A percentile compares a stretch with the other conserved stretches of the same genome.
phyloP scores from a whole-genome alignment of 2,329 filamentous ascomycete genomes.

The Mycosphaerelloides madeirae region DNA sequence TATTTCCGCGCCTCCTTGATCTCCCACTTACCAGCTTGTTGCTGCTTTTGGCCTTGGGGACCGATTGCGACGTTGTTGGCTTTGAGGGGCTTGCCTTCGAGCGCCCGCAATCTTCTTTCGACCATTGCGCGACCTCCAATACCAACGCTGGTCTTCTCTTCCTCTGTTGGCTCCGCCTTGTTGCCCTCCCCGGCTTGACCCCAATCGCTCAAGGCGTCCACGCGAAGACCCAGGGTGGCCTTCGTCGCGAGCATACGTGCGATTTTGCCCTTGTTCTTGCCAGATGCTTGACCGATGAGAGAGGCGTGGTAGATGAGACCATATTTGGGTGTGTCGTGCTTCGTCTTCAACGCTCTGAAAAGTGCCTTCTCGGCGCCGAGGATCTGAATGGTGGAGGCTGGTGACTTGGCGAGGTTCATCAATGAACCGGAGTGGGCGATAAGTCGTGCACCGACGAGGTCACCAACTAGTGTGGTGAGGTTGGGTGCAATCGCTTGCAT shows the following conservation, averaged over 20 bases:
- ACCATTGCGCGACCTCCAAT: slow-evolving; percentile 66
- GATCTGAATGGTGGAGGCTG: slow-evolving; percentile 94
- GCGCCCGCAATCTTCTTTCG: slow-evolving; percentile 67
- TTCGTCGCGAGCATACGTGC: slow-evolving; percentile 94
- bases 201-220: slow-evolving; percentile 82
- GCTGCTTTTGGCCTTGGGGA: slow-evolving; percentile 61
- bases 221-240: slow-evolving; percentile 84
- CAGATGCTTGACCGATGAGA: slow-evolving; percentile 91
- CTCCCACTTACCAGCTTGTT: slow-evolving; percentile 70
- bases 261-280: slow-evolving; percentile 99
- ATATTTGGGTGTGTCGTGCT: slow-evolving; percentile 98
- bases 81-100: slow-evolving; percentile 87
- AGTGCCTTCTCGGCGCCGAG: slow-evolving; percentile 97
- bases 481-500: slow-evolving; percentile 98
- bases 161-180: slow-evolving; percentile 64
- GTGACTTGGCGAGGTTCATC: slow-evolving; percentile 90
- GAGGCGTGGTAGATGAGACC: slow-evolving; percentile 91
- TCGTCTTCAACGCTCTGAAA: slow-evolving; percentile 97
- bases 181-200: slow-evolving; percentile 62
- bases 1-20: slow-evolving; percentile 92
- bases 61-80: slow-evolving; percentile 70
- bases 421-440: slow-evolving; percentile 94
- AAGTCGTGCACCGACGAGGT: slow-evolving; percentile 87
- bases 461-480: slow-evolving; percentile 85
- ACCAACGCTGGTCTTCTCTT: slow-evolving; percentile 80